A percentile compares a stretch with the other conserved stretches of the same genome.
phyloP scores from a whole-genome alignment of 169 alveolate species.

The Cryptosporidium parvum region DNA sequence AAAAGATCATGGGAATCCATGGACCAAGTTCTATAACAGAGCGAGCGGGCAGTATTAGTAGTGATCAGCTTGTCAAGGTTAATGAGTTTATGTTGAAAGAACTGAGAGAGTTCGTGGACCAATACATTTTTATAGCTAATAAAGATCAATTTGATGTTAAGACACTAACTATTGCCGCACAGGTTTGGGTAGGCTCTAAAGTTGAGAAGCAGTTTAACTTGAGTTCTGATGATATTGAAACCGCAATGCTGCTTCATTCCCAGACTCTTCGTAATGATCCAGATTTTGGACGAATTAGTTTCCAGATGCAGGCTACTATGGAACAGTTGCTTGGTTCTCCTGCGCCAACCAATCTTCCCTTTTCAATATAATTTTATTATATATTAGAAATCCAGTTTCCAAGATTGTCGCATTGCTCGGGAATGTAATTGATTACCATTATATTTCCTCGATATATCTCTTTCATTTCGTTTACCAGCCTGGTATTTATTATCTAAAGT shows the following conservation, averaged over 20 bases:
- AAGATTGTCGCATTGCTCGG: slow-evolving; percentile 12
- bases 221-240: slow-evolving; percentile 85
- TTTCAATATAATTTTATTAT: slow-evolving; percentile 51
- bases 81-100: slow-evolving; percentile 86
- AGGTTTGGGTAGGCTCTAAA: slow-evolving; percentile 87
- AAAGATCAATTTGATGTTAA: slow-evolving; percentile 81
- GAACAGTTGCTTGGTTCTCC: slow-evolving; percentile 71
- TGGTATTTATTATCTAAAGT: neutral
- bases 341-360: slow-evolving; percentile 68
- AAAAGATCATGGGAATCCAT: slow-evolving; percentile 68
- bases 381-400: slow-evolving; percentile 38
- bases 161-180: slow-evolving; percentile 84
- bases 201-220: slow-evolving; percentile 86
- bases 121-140: slow-evolving; percentile 79
- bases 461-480: neutral
- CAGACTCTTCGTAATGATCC: slow-evolving; percentile 78
- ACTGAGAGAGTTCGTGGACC: slow-evolving; percentile 81
- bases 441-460: neutral
- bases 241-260: slow-evolving; percentile 81
- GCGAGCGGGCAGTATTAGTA: slow-evolving; percentile 76
- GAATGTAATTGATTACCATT: slow-evolving; percentile 9
- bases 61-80: slow-evolving; percentile 80
- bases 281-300: slow-evolving; percentile 78
- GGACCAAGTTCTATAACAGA: slow-evolving; percentile 76
- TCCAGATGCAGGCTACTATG: slow-evolving; percentile 78